Base-by-base conservation (phyloP, 2,329 filamentous ascomycete genomes). In the Monilinia fructicola region DNA sequence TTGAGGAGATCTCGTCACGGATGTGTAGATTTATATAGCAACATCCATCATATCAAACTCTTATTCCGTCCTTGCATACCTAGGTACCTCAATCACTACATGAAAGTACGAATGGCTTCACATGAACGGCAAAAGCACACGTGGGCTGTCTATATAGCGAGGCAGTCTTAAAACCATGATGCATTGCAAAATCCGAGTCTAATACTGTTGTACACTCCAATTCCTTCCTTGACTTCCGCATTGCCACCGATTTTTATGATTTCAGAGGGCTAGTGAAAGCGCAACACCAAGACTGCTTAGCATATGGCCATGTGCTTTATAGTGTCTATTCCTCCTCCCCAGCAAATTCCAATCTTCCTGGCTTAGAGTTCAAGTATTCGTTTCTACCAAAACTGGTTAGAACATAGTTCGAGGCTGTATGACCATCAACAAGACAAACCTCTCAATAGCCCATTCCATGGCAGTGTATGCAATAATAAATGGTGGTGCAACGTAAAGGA, bases 391-490 rank as follows among this genome's bases (percentile, higher is more conserved):
- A 35, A 11, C 31, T 50, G 16, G 44, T 64, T 58, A 64, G 62
- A 56, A 50, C 6, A 28, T 10, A 58, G 23, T 46, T 18, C 31
- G 3, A 35, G 42, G 9, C 16, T 58, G 31, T 28, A 59, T 38
- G 16, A 6, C n/a, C 18, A 14, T 38, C 18, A 48, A 11, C 31
- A n/a, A 42, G 44, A 81, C 88, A 74, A 86, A 98, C 95, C 88
- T 87, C 82, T 97, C 89, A 76, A 87, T 89, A 72, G 95, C 94
- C 95, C 95, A 99, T 78, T 90, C 81, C 89, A 98, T 91, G 72
- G 87, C 78, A 77, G 88, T 87, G 83, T 98, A 99, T 73, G 86
- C 93, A 73, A 84, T 79, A 71, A 95, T 75, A 74, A 97, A 81
- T 50, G 93, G 90, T 68, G 95, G 91, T 35, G 89, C 85, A 80